Conservation (phyloP, 257 asterid genomes). For the Ocimum tenuiflorum region DNA sequence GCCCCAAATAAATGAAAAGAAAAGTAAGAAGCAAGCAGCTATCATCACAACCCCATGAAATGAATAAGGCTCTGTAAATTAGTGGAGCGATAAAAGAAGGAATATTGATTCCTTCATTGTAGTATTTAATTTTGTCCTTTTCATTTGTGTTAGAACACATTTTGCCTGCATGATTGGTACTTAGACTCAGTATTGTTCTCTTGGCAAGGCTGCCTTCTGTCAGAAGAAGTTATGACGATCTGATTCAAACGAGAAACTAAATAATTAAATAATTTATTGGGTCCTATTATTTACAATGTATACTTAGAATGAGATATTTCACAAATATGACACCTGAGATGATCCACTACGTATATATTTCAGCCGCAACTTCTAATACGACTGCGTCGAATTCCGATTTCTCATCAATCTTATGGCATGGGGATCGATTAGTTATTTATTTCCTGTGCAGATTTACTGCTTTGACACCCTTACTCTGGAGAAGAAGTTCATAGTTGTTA, state of each 20-base stretch:
- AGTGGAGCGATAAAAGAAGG: constrained; percentile 5
- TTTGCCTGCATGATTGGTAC: not conserved
- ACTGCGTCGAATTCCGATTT: constrained; percentile 2
- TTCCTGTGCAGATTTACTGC: constrained; percentile 52
- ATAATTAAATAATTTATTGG: not conserved
- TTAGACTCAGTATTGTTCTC: too few species aligned
- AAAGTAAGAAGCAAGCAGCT: not conserved
- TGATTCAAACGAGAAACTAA: too few species aligned
- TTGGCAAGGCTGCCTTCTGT: too few species aligned
- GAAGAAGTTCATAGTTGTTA: constrained; percentile 53
- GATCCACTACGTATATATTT: not conserved
- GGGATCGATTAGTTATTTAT: constrained; percentile 14
- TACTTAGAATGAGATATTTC: constrained; percentile 17
- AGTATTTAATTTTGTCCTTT: not conserved
- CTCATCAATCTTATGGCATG: not conserved
- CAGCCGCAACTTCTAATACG: not conserved
- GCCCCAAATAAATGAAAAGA: not conserved
- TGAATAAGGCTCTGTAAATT: not conserved
- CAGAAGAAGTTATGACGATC: too few species aligned
- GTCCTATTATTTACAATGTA: not conserved
- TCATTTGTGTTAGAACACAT: not conserved
- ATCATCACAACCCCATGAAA: not conserved
- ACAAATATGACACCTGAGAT: not conserved
- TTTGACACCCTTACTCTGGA: constrained; percentile 52
- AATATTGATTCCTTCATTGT: not conserved